These are phyloP conservation scores for Cocos nucifera DNA, from an alignment of 176 grass and related monocot genomes.

Conservation along the genomic window DNA sequence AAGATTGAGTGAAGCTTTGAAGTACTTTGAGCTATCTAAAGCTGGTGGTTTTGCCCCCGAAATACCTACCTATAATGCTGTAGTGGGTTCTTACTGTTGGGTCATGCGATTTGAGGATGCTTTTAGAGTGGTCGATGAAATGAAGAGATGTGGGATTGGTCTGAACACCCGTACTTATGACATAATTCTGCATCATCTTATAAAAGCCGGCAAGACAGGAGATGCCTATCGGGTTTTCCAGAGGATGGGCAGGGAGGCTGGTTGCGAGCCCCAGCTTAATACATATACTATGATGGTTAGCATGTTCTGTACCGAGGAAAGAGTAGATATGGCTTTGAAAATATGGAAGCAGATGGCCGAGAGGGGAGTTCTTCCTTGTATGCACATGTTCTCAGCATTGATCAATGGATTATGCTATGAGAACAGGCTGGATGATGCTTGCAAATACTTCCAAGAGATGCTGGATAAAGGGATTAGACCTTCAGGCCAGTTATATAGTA, in stretches of 20 bases:
- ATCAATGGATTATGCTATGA: slow-evolving; percentile 52
- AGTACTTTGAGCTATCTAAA: slow-evolving; percentile 57
- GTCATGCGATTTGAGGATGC: slow-evolving; percentile 47
- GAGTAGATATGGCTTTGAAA: slow-evolving; percentile 72
- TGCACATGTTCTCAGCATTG: slow-evolving; percentile 64
- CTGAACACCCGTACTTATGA: slow-evolving; percentile 55
- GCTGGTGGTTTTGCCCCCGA: slow-evolving; percentile 46
- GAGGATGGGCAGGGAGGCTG: slow-evolving; percentile 27
- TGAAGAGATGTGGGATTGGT: slow-evolving; percentile 44
- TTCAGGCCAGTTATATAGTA: slow-evolving; percentile 50
- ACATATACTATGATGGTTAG: slow-evolving; percentile 66
- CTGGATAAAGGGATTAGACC: slow-evolving; percentile 62
- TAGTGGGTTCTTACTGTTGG: slow-evolving; percentile 55
- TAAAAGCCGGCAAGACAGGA: slow-evolving; percentile 38
- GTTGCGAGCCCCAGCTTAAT: slow-evolving; percentile 48
- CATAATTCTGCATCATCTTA: slow-evolving; percentile 52
- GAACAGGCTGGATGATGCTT: slow-evolving; percentile 70
- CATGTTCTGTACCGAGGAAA: slow-evolving; percentile 49
- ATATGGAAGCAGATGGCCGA: slow-evolving; percentile 63
- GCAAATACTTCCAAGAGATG: slow-evolving; percentile 63
- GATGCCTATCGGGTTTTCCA: slow-evolving; percentile 44
- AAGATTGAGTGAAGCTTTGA: slow-evolving; percentile 54
- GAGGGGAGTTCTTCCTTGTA: slow-evolving; percentile 54
- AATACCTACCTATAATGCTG: slow-evolving; percentile 60
- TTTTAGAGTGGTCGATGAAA: slow-evolving; percentile 53